A percentile compares a stretch with the other conserved stretches of the same genome.
Conservation (phyloP, 768 basidiomycete species). For the Fomitopsis serialis region DNA sequence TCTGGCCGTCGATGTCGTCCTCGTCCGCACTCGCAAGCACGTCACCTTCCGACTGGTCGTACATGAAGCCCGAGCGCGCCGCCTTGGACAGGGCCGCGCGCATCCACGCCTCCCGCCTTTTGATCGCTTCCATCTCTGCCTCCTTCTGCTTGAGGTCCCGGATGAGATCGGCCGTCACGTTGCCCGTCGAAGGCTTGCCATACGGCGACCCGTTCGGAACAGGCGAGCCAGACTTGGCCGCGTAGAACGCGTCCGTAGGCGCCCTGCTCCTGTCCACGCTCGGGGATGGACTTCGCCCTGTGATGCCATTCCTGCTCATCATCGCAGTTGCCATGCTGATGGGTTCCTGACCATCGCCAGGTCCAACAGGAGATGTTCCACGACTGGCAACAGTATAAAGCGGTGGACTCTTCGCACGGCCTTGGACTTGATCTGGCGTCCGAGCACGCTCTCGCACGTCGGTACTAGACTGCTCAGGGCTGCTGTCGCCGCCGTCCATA, state of each 20-base stretch:
- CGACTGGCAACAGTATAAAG: constrained; percentile 36
- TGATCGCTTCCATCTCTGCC: constrained; percentile 68
- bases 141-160: constrained; percentile 82
- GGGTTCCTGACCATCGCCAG: constrained; percentile 23
- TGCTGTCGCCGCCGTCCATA: constrained; percentile 48
- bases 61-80: constrained; percentile 70
- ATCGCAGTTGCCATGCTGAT: constrained; percentile 52
- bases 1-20: constrained; percentile 42
- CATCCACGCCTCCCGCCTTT: constrained; percentile 83
- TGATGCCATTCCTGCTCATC: constrained; percentile 45
- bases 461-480: constrained; percentile 32
- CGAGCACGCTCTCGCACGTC: constrained; percentile 44
- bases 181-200: constrained; percentile 55
- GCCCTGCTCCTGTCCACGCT: constrained; percentile 48
- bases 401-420: constrained; percentile 57
- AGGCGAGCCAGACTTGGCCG: constrained; percentile 36
- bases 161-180: constrained; percentile 68
- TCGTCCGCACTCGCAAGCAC: constrained; percentile 29
- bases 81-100: constrained; percentile 74
- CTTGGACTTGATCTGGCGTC: constrained; percentile 49
- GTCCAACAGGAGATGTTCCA: constrained; percentile 49
- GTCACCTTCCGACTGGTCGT: constrained; percentile 44
- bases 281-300: constrained; percentile 54
- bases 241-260: constrained; percentile 60
- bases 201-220: constrained; percentile 43